These are phyloP conservation scores for Emergomyces africanus DNA, from an alignment of 2,329 filamentous ascomycete genomes.

Conservation along the genomic window DNA sequence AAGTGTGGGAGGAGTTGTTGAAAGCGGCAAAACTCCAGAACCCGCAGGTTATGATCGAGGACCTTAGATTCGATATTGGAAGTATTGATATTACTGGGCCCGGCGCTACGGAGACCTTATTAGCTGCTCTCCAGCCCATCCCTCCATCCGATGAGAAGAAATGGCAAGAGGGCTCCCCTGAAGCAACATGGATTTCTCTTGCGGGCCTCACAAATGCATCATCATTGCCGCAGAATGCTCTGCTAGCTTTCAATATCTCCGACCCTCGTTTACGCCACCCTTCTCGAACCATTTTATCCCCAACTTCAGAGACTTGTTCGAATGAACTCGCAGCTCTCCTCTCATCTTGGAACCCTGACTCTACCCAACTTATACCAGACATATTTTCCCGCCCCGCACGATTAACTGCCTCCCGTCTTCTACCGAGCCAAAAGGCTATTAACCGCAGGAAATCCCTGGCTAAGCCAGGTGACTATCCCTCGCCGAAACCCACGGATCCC, in stretches of 20 bases:
- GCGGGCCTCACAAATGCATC: conserved; percentile 51
- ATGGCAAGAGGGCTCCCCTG: conserved; percentile 19
- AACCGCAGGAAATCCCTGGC: conserved; percentile 59
- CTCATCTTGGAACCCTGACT: conserved; percentile 55
- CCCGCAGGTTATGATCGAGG: conserved; percentile 49
- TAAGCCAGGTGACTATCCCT: conserved; percentile 50
- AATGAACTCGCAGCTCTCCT: conserved; percentile 46
- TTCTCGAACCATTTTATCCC: conserved; percentile 42
- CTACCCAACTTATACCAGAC: conserved; percentile 27
- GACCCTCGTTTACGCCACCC: conserved; percentile 77
- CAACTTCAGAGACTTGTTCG: conserved; percentile 23
- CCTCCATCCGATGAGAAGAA: conserved; percentile 20
- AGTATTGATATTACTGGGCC: conserved; percentile 61
- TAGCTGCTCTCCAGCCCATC: conserved; percentile 50
- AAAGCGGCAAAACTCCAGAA: conserved; percentile 47
- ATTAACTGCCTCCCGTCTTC: conserved; percentile 49
- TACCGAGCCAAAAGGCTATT: conserved; percentile 65
- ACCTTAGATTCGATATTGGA: conserved; percentile 58
- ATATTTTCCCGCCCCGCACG: conserved; percentile 60
- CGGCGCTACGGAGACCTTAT: conserved; percentile 63
- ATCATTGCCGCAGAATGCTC: conserved; percentile 53
- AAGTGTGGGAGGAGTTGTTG: conserved; percentile 50
- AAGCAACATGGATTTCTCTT: conserved; percentile 30
- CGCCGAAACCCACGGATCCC: conserved; percentile 50
- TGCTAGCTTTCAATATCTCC: conserved; percentile 59